Conservation (phyloP, 805 yeast species). For the Candida glaebosa region DNA sequence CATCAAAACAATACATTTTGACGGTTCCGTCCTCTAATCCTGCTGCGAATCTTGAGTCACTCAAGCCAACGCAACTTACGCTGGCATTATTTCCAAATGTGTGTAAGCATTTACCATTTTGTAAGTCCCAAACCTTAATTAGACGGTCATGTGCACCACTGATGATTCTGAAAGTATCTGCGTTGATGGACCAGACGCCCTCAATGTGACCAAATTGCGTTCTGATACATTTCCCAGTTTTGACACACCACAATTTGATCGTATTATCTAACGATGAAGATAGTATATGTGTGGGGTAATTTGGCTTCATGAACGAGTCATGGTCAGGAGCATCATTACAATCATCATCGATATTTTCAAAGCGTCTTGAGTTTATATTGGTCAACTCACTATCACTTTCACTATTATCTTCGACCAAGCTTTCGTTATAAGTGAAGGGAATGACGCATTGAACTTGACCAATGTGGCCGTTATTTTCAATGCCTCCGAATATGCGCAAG, state of each 20-base stretch:
- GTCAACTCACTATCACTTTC: slow-evolving; percentile 35
- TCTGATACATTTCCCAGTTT: slow-evolving; percentile 81
- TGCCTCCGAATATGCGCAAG: slow-evolving; percentile 73
- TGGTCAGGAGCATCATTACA: slow-evolving; percentile 12
- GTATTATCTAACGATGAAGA: slow-evolving; percentile 92
- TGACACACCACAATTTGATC: slow-evolving; percentile 87
- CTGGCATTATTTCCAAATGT: slow-evolving; percentile 73
- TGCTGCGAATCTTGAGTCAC: slow-evolving; percentile 85
- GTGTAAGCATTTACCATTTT: slow-evolving; percentile 90
- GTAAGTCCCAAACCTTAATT: slow-evolving; percentile 93
- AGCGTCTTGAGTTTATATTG: neutral
- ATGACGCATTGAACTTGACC: slow-evolving; percentile 93
- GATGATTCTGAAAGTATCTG: slow-evolving; percentile 91
- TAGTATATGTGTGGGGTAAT: slow-evolving; percentile 76
- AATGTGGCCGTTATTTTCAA: slow-evolving; percentile 75
- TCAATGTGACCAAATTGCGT: slow-evolving; percentile 98
- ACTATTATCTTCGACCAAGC: slow-evolving; percentile 44
- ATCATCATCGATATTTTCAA: slow-evolving; percentile 8
- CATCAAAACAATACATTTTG: slow-evolving; percentile 78
- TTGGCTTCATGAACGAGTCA: slow-evolving; percentile 18
- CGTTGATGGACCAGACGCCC: slow-evolving; percentile 96
- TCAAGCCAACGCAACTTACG: slow-evolving; percentile 72
- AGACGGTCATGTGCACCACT: slow-evolving; percentile 92
- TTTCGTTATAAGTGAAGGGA: slow-evolving; percentile 73
- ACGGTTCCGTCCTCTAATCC: slow-evolving; percentile 89